Evolutionary conservation across 805 yeast genomes (phyloP), one percentile per base, ranked within the genome.

Genomic region (Candida ulmi): DNA sequence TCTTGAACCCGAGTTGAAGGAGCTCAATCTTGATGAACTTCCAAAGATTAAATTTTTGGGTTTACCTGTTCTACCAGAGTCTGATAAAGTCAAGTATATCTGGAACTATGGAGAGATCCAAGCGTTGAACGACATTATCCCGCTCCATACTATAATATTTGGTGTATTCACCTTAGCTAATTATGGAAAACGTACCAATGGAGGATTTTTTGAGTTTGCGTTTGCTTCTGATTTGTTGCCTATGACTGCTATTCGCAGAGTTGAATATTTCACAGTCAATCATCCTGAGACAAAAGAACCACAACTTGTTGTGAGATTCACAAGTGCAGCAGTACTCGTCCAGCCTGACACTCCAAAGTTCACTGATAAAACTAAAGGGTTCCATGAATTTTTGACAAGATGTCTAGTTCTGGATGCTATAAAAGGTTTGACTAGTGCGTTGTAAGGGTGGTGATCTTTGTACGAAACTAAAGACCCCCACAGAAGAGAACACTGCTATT

Each of bases 371-470:
- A 47, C 55, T 8, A 42, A 39, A 8, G 55, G 51, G 1, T 33
- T 54, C 23, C 58, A 54, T 24, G 57, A 54, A 38, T 43, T 51
- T 15, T 48, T 54, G 55, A 50, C 55, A 3, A 51, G 57, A 44
- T 46, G 52, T 28, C 43, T 54, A 38, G 57, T 54, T 13, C 35
- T 44, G 31, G 54, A 54, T 42, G 45, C 45, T 37, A 42, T 49
- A 18, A 42, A 48, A 36, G 48, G 43, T 1, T 33, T 53, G 17
- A 38, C 19, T 12, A 24, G 33, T 11, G 11, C 15, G 11, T 11
- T 26, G 11, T 35, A 18, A n/a, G n/a, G n/a, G n/a, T n/a, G n/a
- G n/a, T n/a, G n/a, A n/a, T n/a, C n/a, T n/a, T n/a, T n/a, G n/a
- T n/a, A n/a, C n/a, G n/a, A n/a, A n/a, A n/a, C n/a, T n/a, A n/a